phyloP scores from a whole-genome alignment of 257 asterid species.

The Lavandula angustifolia region DNA sequence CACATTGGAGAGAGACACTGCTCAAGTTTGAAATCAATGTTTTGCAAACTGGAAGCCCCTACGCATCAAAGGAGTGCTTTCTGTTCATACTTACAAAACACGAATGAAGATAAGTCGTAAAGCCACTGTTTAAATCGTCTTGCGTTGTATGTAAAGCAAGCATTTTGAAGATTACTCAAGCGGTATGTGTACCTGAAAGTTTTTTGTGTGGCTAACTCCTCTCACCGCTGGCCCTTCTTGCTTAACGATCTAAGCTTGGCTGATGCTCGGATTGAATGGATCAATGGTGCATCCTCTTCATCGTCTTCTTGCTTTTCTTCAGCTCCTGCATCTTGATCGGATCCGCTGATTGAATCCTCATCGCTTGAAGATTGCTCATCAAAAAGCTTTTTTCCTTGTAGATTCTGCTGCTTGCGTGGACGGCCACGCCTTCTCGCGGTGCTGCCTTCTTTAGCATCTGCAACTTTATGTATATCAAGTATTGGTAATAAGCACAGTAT shows the following conservation, averaged over 20 bases:
- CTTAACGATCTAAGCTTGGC: slow-evolving; percentile 72
- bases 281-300: slow-evolving; percentile 64
- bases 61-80: no score
- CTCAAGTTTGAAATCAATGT: no score
- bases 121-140: no score
- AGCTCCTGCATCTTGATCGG: slow-evolving; percentile 66
- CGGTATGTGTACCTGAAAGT: not conserved
- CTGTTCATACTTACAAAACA: no score
- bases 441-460: slow-evolving; percentile 66
- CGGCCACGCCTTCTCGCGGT: slow-evolving; percentile 78
- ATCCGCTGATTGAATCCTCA: slow-evolving; percentile 84
- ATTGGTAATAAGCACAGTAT: slow-evolving; percentile 17
- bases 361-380: slow-evolving; percentile 77
- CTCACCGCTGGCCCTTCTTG: slow-evolving; percentile 41
- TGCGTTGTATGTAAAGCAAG: not conserved
- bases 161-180: not conserved
- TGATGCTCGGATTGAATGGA: slow-evolving; percentile 60
- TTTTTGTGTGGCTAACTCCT: slow-evolving; percentile 31
- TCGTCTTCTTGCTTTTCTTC: slow-evolving; percentile 63
- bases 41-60: no score
- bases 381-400: slow-evolving; percentile 80
- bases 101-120: no score
- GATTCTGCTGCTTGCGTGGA: slow-evolving; percentile 66
- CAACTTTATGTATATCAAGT: slow-evolving; percentile 35
- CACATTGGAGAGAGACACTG: no score